Conservation (phyloP, 345 rosid genomes). For the Acer campestre region DNA sequence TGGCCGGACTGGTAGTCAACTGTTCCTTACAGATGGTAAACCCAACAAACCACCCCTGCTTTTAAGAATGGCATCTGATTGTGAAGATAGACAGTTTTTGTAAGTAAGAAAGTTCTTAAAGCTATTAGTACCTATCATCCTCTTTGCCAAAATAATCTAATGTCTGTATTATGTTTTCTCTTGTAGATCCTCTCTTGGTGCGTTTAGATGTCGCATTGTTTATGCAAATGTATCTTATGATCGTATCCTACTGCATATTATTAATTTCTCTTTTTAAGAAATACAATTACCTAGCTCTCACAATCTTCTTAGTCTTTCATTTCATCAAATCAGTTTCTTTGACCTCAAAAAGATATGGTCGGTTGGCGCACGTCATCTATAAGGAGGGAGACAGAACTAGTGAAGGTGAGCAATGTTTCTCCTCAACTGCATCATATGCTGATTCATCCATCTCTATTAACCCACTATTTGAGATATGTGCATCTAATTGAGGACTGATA, state of each 20-base stretch:
- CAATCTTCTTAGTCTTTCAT: constrained; percentile 14
- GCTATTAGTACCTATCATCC: constrained; percentile 7
- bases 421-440: background rate
- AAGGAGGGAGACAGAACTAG: constrained; percentile 89
- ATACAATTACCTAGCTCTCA: constrained; percentile 5
- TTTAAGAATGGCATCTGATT: constrained; percentile 85
- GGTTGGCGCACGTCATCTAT: constrained; percentile 99
- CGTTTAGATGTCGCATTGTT: constrained; percentile 67
- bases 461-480: background rate
- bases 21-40: constrained; percentile 86
- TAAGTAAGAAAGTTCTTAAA: constrained; percentile 38
- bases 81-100: constrained; percentile 75
- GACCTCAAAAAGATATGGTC: constrained; percentile 80
- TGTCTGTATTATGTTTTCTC: constrained; percentile 11
- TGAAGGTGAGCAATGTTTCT: constrained; percentile 50
- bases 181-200: constrained; percentile 79
- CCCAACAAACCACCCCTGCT: constrained; percentile 86
- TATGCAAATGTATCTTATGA: constrained; percentile 98
- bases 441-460: background rate
- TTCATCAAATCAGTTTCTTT: constrained; percentile 37
- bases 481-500: background rate
- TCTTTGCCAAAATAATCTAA: constrained; percentile 13
- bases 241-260: constrained; percentile 64
- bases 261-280: background rate
- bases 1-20: constrained; percentile 86